Conservation (phyloP, 2,329 filamentous ascomycete genomes). For the Furcasterigmium sp. region DNA sequence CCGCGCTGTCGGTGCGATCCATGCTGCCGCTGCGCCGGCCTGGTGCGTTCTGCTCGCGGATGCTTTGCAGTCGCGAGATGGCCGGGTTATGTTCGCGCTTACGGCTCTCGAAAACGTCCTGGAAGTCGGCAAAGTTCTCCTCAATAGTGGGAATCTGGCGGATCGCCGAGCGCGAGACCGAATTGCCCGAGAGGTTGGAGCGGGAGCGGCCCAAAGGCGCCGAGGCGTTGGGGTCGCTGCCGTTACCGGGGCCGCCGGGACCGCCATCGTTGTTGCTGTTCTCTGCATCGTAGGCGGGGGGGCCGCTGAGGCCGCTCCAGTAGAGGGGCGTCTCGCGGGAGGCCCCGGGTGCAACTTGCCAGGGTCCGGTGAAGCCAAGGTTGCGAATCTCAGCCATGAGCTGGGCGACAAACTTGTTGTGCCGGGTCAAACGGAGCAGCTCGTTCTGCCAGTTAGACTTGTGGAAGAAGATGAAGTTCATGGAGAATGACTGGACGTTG, state of each 20-base stretch:
- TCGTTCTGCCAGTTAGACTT: conserved; percentile 98
- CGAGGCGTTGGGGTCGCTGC: neutral
- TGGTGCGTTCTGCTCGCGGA: conserved; percentile 9
- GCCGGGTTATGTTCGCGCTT: conserved; percentile 27
- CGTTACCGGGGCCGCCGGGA: conserved; percentile 9
- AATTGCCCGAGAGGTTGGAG: conserved; percentile 10
- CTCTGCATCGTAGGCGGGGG: conserved; percentile 26
- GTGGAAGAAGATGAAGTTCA: conserved; percentile 97
- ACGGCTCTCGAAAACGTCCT: conserved; percentile 40
- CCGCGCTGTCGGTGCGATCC: neutral
- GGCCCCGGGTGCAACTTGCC: conserved; percentile 56
- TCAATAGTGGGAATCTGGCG: conserved; percentile 19
- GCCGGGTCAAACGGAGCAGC: conserved; percentile 77
- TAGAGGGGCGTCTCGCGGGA: conserved; percentile 64
- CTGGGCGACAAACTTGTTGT: conserved; percentile 92
- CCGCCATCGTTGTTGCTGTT: conserved; percentile 9
- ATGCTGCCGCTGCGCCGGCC: neutral
- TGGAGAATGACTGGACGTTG: conserved; percentile 77
- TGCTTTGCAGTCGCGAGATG: conserved; percentile 9
- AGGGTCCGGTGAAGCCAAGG: conserved; percentile 78
- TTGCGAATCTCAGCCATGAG: conserved; percentile 82
- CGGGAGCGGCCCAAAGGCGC: conserved; percentile 13
- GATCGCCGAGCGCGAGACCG: conserved; percentile 5
- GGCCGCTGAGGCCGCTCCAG: conserved; percentile 30
- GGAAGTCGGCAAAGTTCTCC: conserved; percentile 31